phyloP scores from a whole-genome alignment of 2,329 filamentous ascomycete genomes.

The Mycosphaerelloides madeirae region DNA sequence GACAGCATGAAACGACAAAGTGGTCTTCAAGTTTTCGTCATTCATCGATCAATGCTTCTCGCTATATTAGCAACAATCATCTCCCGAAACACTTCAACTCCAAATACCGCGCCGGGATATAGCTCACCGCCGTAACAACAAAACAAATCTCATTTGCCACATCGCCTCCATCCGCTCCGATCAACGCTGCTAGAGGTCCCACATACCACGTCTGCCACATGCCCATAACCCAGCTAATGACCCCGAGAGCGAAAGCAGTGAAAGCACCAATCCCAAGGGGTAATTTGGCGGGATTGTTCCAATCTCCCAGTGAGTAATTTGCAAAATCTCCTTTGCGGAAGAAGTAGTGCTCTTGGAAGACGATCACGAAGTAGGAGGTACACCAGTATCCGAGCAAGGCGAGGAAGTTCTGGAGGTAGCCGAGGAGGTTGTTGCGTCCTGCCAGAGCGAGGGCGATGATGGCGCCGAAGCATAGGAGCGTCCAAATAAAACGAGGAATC shows the following conservation, averaged over 20 bases:
- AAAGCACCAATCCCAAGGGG: slow-evolving; percentile 41
- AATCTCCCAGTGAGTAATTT: slow-evolving; percentile 44
- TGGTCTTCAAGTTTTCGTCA: neutral
- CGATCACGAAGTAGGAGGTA: slow-evolving; percentile 43
- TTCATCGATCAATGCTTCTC: slow-evolving; percentile 2
- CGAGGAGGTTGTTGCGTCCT: slow-evolving; percentile 39
- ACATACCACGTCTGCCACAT: slow-evolving; percentile 42
- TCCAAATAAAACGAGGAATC: slow-evolving; percentile 49
- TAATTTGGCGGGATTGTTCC: slow-evolving; percentile 42
- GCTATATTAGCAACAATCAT: slow-evolving; percentile 9
- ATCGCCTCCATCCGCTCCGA: slow-evolving; percentile 55
- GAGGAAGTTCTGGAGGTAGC: slow-evolving; percentile 44
- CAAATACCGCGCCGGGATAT: slow-evolving; percentile 45
- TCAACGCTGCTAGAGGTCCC: slow-evolving; percentile 55
- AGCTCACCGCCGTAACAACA: slow-evolving; percentile 46
- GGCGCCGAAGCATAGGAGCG: slow-evolving; percentile 40
- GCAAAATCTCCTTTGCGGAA: slow-evolving; percentile 39
- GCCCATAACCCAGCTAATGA: slow-evolving; percentile 49
- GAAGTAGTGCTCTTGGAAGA: slow-evolving; percentile 43
- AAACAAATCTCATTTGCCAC: slow-evolving; percentile 53
- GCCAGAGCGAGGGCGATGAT: slow-evolving; percentile 42
- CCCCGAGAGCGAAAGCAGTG: slow-evolving; percentile 36
- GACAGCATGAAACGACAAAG: no score
- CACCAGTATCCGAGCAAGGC: slow-evolving; percentile 46
- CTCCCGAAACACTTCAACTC: slow-evolving; percentile 47